Base-by-base conservation (phyloP, 345 rosid species). In the Zanthoxylum bungeanum region DNA sequence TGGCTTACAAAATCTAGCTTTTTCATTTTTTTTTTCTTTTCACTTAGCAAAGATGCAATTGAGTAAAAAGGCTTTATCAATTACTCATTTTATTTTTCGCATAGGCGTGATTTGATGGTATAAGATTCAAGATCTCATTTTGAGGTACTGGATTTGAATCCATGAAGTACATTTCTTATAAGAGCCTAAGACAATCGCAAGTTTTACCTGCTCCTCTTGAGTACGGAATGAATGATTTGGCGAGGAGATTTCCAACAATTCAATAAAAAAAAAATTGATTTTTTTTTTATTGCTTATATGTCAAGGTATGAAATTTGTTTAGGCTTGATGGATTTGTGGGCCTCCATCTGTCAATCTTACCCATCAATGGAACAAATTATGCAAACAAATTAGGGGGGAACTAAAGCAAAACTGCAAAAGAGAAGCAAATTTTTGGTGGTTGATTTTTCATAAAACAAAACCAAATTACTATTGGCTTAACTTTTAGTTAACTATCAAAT, bases 1-100 rank as follows among this genome's bases (percentile, higher is more conserved):
- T 64, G 64, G 36, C 82, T 83, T 74, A 69, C 81, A 52, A 71
- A 71, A 80, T 80, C 81, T 56, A 24, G 2, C 68, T 69, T 83
- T 83, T 40, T 30, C 70, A 3, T 28, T 77, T 74, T 70, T 57
- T n/a, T n/a, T n/a, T n/a, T n/a, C n/a, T n/a, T n/a, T n/a, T n/a
- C n/a, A 69, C 66, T 44, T 69, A 62, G 70, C 36, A 56, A 53
- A 68, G 21, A 21, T 31, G 75, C 56, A 27, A 63, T 56, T 12
- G 65, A 72, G 67, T 53, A 59, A 78, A 61, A 21, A 28, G 7
- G 24, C 39, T 17, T 36, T 12, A 14, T 14, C 19, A 44, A 44
- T 1, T 4, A n/a, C n/a, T n/a, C n/a, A n/a, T n/a, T n/a, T n/a
- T n/a, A n/a, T n/a, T n/a, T n/a, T n/a, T n/a, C n/a, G n/a, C n/a